Evolutionary conservation across 2,329 filamentous ascomycete genomes (phyloP).

Genomic region (Gaeumannomyces tritici): DNA sequence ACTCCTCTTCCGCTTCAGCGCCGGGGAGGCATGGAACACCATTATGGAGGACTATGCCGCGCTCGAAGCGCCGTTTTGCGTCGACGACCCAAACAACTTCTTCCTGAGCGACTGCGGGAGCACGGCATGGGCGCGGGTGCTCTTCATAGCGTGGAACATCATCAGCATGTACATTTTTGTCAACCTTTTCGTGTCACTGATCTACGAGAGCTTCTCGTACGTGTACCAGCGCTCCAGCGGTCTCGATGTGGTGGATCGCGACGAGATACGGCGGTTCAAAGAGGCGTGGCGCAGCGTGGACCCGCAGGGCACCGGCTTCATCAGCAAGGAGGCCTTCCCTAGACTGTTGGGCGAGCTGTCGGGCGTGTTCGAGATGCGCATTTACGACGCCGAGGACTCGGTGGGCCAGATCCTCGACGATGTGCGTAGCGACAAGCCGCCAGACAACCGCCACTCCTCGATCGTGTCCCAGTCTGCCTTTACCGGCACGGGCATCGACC

Average conservation of each 20-base stretch:
- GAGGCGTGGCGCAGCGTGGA: conserved; percentile 97
- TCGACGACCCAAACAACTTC: conserved; percentile 55
- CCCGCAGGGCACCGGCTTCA: conserved; percentile 82
- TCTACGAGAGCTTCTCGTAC: conserved; percentile 98
- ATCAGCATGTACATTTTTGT: conserved; percentile 99
- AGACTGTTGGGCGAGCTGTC: conserved; percentile 84
- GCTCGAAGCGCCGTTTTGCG: conserved; percentile 73
- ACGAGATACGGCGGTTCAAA: conserved; percentile 94
- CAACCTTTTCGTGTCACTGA: conserved; percentile 94
- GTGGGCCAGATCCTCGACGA: conserved; percentile 82
- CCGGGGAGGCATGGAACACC: conserved; percentile 92
- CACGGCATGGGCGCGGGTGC: conserved; percentile 71
- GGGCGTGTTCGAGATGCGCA: conserved; percentile 93
- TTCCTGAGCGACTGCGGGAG: conserved; percentile 91
- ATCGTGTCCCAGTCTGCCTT: conserved; percentile 41
- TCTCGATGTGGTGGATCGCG: conserved; percentile 80
- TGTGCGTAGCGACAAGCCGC: conserved; percentile 47
- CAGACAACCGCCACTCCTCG: conserved; percentile 35
- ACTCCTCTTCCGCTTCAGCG: conserved; percentile 84
- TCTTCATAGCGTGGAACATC: conserved; percentile 98
- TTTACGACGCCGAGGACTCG: conserved; percentile 86
- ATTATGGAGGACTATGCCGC: conserved; percentile 92
- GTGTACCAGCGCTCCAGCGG: conserved; percentile 95
- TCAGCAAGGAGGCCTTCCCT: conserved; percentile 82
- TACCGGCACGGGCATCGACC: conserved; percentile 55